Conservation (phyloP, 768 basidiomycete genomes). For the Hygrophorus russula region DNA sequence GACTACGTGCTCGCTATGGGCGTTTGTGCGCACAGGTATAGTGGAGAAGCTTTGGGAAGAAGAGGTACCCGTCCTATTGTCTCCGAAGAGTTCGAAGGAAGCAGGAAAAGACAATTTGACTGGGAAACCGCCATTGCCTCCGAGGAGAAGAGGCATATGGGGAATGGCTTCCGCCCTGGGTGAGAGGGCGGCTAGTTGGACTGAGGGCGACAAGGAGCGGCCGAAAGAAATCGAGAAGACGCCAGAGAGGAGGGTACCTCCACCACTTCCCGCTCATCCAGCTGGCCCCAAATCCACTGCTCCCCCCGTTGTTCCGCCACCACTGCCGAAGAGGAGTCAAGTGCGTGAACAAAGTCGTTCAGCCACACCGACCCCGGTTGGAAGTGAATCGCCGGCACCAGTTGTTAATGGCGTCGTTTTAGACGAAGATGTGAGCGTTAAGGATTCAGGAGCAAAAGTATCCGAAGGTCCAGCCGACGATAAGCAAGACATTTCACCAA, state of each 20-base stretch:
- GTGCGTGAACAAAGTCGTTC: constrained; percentile 16
- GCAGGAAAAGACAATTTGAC: constrained; percentile 7
- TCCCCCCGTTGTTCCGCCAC: constrained; percentile 26
- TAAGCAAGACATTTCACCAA: too few relatives aligned
- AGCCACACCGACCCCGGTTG: not conserved
- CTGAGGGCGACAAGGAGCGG: constrained; percentile 21
- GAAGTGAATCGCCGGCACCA: not conserved
- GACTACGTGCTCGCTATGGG: constrained; percentile 84
- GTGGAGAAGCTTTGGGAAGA: constrained; percentile 89
- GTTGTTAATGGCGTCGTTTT: too few relatives aligned
- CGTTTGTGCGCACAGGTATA: constrained; percentile 72
- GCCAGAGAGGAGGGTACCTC: constrained; percentile 19
- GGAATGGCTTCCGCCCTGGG: constrained; percentile 55
- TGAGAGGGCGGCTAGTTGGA: constrained; percentile 49
- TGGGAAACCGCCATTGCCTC: constrained; percentile 48
- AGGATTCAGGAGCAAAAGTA: too few relatives aligned
- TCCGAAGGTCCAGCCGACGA: too few relatives aligned
- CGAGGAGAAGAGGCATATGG: constrained; percentile 54
- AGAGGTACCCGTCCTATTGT: constrained; percentile 32
- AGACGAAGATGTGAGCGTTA: too few relatives aligned
- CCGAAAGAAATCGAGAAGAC: constrained; percentile 5
- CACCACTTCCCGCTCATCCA: constrained; percentile 19
- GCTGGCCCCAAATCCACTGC: constrained; percentile 14
- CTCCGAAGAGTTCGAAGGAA: constrained; percentile 18
- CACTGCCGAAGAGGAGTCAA: constrained; percentile 39